A percentile compares a stretch with the other conserved stretches of the same genome.
phyloP scores from a whole-genome alignment of 2,329 filamentous ascomycete genomes.

The Aphanocladium album region DNA sequence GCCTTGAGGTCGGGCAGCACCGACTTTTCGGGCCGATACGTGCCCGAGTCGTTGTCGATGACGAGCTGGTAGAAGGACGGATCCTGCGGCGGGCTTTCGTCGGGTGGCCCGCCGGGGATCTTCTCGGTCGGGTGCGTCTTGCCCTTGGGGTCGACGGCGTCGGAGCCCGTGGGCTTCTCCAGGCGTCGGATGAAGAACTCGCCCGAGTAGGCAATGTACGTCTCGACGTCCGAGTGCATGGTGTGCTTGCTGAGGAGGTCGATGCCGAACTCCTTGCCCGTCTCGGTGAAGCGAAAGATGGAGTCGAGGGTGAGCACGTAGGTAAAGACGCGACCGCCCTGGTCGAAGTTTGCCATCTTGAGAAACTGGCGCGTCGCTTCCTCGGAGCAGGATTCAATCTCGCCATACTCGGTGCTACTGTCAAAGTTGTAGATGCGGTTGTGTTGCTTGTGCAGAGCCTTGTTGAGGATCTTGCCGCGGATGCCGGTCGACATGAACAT shows the following conservation, averaged over 20 bases:
- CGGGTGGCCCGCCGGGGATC: slow-evolving; percentile 42
- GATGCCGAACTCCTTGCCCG: slow-evolving; percentile 90
- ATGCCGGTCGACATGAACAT: slow-evolving; percentile 81
- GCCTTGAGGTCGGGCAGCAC: slow-evolving; percentile 65
- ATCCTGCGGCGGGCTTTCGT: slow-evolving; percentile 37
- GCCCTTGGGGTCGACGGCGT: slow-evolving; percentile 38
- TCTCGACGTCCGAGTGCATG: slow-evolving; percentile 90
- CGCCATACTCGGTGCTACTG: slow-evolving; percentile 65
- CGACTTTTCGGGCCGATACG: slow-evolving; percentile 79
- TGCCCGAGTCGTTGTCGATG: slow-evolving; percentile 94
- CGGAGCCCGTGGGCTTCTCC: slow-evolving; percentile 40
- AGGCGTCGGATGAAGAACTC: slow-evolving; percentile 85
- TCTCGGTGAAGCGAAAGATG: slow-evolving; percentile 87
- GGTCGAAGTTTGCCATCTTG: slow-evolving; percentile 78
- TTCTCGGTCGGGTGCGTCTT: slow-evolving; percentile 48
- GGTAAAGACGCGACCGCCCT: slow-evolving; percentile 82
- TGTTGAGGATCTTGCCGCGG: slow-evolving; percentile 74
- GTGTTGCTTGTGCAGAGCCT: slow-evolving; percentile 86
- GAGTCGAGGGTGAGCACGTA: slow-evolving; percentile 88
- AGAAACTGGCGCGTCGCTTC: slow-evolving; percentile 77
- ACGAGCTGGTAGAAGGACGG: slow-evolving; percentile 71
- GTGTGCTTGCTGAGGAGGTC: slow-evolving; percentile 92
- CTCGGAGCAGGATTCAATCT: slow-evolving; percentile 59
- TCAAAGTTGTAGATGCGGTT: slow-evolving; percentile 85
- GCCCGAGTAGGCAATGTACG: slow-evolving; percentile 86